Base-by-base conservation (phyloP, 176 grass and related monocot genomes). In the Pharus latifolius region DNA sequence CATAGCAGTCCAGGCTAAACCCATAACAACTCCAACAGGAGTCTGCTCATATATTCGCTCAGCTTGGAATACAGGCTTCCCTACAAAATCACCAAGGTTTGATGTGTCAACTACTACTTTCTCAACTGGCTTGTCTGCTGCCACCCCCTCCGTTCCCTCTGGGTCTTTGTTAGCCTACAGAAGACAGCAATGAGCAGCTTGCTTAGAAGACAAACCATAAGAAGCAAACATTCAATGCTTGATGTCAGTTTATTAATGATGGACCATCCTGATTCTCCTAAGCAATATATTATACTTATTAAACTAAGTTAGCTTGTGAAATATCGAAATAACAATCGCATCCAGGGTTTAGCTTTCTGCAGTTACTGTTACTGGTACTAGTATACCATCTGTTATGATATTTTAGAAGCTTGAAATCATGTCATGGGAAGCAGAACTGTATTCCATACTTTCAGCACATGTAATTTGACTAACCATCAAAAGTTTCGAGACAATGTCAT, bases 1-100 rank as follows among this genome's bases (percentile, higher is more conserved):
- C 84, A 99, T 81, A 25, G 90, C 67, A 75, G 95, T 99, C 95
- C 95, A 99, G 62, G 95, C 95, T 63, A 99, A 77, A 62, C 95
- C 95, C 87, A 99, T 98, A 32, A 94, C 90, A 54, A 99, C 95
- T 78, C 95, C 95, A 76, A 99, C 24, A 49, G 95, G 95, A 28
- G 95, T 94, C 42, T 88, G 81, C 46, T 93, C 87, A 78, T 94
- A 99, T 62, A 99, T 88, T 18, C 95, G 90, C 56, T 99, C 95
- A 10, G 87, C 90, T 73, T 88, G 95, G 81, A 99, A 99, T 50
- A 99, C 90, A 65, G 95, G 90, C 75, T 99, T 99, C 46, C 95
- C 95, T 27, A 99, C 95, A 76, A 83, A 99, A 73, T 99, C 76
- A 15, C 79, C 72, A 23, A 99, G 87, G 53, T 88, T 99, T 63